Conservation (phyloP, 2,329 filamentous ascomycete genomes). For the Colletotrichum sp. region DNA sequence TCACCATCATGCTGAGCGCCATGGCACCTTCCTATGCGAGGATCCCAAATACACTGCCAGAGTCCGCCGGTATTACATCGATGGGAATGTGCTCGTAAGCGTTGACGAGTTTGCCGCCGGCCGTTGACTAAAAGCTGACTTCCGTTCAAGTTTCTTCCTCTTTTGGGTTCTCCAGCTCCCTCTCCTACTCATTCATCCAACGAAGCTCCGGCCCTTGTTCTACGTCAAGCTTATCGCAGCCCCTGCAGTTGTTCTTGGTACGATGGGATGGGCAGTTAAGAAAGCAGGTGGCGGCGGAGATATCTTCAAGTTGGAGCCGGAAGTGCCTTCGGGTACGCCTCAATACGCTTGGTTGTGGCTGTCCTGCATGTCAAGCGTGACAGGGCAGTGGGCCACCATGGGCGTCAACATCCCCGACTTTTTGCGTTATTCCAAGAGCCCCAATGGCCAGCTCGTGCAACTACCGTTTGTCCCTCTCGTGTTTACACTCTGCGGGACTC, state of each 20-base stretch:
- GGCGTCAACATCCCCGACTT: constrained; percentile 54
- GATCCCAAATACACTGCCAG: constrained; percentile 57
- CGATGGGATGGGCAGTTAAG: constrained; percentile 23
- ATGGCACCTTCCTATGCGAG: constrained; percentile 61
- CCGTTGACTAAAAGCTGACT: not conserved
- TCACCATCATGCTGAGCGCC: constrained; percentile 43
- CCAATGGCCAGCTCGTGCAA: constrained; percentile 23
- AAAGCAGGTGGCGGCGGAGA: constrained; percentile 23
- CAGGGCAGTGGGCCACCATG: constrained; percentile 32
- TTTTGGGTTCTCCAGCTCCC: constrained; percentile 61
- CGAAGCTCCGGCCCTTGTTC: constrained; percentile 58
- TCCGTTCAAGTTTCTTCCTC: constrained; percentile 54
- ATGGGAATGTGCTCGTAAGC: constrained; percentile 22
- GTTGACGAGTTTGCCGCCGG: not conserved
- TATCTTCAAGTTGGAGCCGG: constrained; percentile 20
- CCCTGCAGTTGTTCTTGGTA: constrained; percentile 18
- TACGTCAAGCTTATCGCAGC: constrained; percentile 48
- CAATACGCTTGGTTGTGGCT: constrained; percentile 19
- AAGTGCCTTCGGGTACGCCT: constrained; percentile 3
- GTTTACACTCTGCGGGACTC: constrained; percentile 46
- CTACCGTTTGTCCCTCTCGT: constrained; percentile 51
- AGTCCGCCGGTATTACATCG: constrained; percentile 53
- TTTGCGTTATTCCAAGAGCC: constrained; percentile 32
- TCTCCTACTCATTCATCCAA: constrained; percentile 60
- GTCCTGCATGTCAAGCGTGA: constrained; percentile 20